Conservation (phyloP, 768 basidiomycete genomes). For the Amanita rimosa region DNA sequence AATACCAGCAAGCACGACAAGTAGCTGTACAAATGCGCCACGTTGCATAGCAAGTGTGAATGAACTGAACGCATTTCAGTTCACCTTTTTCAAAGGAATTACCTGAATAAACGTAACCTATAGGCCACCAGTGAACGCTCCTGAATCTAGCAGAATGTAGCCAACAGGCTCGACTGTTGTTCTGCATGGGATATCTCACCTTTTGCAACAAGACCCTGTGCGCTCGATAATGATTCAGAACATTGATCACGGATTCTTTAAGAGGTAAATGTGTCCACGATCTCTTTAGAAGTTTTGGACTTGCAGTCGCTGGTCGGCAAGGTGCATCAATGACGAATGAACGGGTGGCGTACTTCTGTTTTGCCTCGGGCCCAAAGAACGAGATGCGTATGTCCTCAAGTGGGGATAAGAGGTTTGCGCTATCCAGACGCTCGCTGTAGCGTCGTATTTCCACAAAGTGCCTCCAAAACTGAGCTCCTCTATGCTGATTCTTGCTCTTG, state of each 20-base stretch:
- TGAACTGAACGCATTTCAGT: constrained; percentile 26
- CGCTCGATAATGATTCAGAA: constrained; percentile 23
- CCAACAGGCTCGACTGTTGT: background rate
- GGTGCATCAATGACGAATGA: background rate
- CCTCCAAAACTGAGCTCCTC: constrained; percentile 59
- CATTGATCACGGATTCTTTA: constrained; percentile 17
- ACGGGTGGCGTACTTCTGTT: constrained; percentile 23
- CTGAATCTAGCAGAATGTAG: constrained; percentile 25
- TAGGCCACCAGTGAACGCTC: constrained; percentile 36
- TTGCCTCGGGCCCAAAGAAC: constrained; percentile 35
- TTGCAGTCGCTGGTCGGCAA: constrained; percentile 13
- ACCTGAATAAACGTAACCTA: constrained; percentile 26
- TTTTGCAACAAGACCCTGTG: constrained; percentile 32
- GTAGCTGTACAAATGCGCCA: constrained; percentile 61
- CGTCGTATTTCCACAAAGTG: constrained; percentile 51
- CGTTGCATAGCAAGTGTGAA: constrained; percentile 56
- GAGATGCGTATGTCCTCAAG: constrained; percentile 32
- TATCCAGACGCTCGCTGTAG: constrained; percentile 28
- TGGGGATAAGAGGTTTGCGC: constrained; percentile 17
- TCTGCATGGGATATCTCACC: constrained; percentile 16
- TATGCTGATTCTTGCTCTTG: constrained; percentile 74
- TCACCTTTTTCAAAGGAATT: background rate
- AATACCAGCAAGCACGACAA: constrained; percentile 52
- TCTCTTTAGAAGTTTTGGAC: constrained; percentile 41
- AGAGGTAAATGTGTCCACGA: constrained; percentile 58